Percentiles rank a stretch among this genome's conserved stretches.
Evolutionary conservation across 169 alveolate genomes (phyloP).

Genomic region (Eimeria praecox): DNA sequence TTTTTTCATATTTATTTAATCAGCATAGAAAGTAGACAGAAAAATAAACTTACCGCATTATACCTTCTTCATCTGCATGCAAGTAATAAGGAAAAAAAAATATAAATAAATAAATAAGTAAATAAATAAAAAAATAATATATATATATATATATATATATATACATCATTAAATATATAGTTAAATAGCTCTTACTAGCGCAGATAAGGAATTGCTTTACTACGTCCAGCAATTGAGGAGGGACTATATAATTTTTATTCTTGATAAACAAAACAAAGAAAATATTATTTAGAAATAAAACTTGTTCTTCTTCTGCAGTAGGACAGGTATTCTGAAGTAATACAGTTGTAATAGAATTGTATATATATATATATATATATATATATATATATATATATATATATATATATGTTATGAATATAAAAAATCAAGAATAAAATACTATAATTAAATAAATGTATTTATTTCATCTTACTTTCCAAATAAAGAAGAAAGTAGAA

Average conservation of each 20-base stretch:
- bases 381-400: background rate
- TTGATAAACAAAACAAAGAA: background rate
- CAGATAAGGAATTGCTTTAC: background rate
- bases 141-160: background rate
- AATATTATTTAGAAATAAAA: background rate
- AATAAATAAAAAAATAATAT: background rate
- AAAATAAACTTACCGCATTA: background rate
- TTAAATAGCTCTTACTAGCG: background rate
- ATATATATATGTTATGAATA: background rate
- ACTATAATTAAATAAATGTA: background rate
- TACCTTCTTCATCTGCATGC: background rate
- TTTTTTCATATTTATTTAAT: too few relatives aligned
- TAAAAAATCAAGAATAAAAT: background rate
- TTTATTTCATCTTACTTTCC: background rate
- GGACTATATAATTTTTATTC: too few relatives aligned
- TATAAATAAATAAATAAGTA: background rate
- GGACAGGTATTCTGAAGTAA: background rate
- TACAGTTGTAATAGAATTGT: background rate
- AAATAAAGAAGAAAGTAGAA: background rate
- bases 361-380: background rate
- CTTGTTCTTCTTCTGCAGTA: background rate
- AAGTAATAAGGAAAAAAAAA: background rate
- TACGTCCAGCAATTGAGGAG: background rate
- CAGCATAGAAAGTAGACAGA: background rate
- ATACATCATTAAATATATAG: background rate